A percentile compares a stretch with the other conserved stretches of the same genome.
Evolutionary conservation across 805 yeast genomes (phyloP).

Genomic region (Blastobotrys mokoenaii): DNA sequence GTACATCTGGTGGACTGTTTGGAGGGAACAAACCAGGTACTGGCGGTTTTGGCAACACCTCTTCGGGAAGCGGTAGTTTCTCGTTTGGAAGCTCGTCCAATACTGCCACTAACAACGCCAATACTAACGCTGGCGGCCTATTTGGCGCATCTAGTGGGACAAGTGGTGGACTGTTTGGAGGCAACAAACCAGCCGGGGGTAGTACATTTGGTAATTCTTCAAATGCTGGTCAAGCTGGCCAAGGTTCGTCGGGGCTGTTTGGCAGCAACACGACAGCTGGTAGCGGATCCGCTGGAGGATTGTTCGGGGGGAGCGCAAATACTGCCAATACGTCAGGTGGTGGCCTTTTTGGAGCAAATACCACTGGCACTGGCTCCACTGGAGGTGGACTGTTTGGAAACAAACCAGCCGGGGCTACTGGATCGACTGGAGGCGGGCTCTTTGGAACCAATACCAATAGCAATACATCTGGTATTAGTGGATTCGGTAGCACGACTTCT

Average conservation of each 20-base stretch:
- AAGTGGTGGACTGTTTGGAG: too few relatives aligned
- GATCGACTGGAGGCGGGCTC: constrained; percentile 15
- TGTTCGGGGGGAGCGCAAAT: background rate
- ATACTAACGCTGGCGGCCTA: background rate
- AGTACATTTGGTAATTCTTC: background rate
- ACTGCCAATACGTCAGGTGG: background rate
- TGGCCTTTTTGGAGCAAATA: background rate
- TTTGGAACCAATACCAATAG: constrained; percentile 15
- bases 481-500: constrained; percentile 11
- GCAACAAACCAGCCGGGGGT: background rate
- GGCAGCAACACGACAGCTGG: background rate
- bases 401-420: constrained; percentile 1
- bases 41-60: background rate
- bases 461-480: constrained; percentile 3
- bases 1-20: background rate
- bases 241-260: background rate
- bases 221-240: background rate
- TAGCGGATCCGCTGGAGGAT: background rate
- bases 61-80: background rate
- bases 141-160: background rate
- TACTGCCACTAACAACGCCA: background rate
- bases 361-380: background rate
- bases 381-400: constrained; percentile 4
- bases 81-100: background rate
- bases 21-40: background rate